Evolutionary conservation across 208 protist species (phyloP), one percentile per base, ranked within the genome.

Genomic region (Kentomonas sorsogonicus): DNA sequence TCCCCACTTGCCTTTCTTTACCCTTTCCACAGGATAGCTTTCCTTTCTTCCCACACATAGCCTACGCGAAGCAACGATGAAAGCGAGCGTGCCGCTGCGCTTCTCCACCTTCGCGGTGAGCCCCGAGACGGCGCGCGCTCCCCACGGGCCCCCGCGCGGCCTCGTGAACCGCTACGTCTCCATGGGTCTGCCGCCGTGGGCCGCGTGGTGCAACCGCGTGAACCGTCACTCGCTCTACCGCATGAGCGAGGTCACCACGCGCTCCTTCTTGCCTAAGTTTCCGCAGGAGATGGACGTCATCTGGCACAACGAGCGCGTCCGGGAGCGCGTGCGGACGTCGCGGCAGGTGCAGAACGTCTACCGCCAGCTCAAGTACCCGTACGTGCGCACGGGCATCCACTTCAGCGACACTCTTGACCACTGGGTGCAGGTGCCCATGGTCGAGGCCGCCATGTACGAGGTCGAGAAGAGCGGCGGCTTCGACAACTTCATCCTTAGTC

Each of bases 401-500:
- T 93, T 77, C 53, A 93, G 86, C 56, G 84, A 93, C 57, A 67
- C 85, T 2, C 66, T 95, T 0, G 73, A 93, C 44, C 89, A 95
- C 72, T 95, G 89, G 89, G 89, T 95, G 54, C 89, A 95, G 73
- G 75, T 95, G 41, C 89, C 89, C 6, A 91, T 92, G 83, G 89
- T 95, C 38, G 81, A 92, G 74, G 79, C 85, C 4, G 89, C 89
- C 33, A 95, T 82, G 73, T 93, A 88, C 51, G 78, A 84, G 54
- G 69, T 95, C 9, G 85, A 95, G 77, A 83, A 82, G 58, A 81
- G 91, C 38, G 89, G 89, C 20, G 89, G 89, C 3, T 90, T 95
- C 48, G 89, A 95, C 60, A 91, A 95, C 60, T 95, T 95, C 54
- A 95, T 95, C 59, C 52, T 93, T 55, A 89, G 78, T 38, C 79